phyloP scores from a whole-genome alignment of 495 filamentous ascomycete species.

The Aspergillus affinis region DNA sequence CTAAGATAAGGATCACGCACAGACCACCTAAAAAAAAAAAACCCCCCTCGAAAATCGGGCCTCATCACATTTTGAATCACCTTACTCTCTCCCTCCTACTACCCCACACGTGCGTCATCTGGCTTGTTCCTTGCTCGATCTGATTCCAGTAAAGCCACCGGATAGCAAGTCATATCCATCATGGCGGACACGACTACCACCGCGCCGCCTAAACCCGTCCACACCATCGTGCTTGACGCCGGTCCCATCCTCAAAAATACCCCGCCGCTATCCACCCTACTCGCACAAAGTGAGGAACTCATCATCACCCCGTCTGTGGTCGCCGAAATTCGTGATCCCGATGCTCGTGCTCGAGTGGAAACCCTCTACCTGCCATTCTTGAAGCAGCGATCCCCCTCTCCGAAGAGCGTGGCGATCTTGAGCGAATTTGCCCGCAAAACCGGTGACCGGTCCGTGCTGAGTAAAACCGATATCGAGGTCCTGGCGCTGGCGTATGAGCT shows the following conservation, averaged over 20 bases:
- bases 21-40: conserved; percentile 25
- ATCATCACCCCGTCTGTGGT: conserved; percentile 87
- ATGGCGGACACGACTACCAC: conserved; percentile 41
- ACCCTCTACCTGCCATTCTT: conserved; percentile 82
- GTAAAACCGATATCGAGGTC: conserved; percentile 82
- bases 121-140: neutral
- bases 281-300: conserved; percentile 71
- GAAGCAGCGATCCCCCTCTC: conserved; percentile 67
- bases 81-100: neutral
- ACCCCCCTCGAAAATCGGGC: neutral
- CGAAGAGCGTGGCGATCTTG: conserved; percentile 75
- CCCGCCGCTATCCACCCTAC: conserved; percentile 72
- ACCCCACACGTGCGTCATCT: neutral
- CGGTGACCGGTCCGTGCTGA: conserved; percentile 84
- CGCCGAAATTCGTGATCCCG: conserved; percentile 83
- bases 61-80: conserved; percentile 10
- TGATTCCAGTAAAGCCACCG: neutral
- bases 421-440: conserved; percentile 85
- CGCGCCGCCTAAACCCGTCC: conserved; percentile 61
- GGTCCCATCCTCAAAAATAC: conserved; percentile 90
- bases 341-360: conserved; percentile 74
- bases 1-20: conserved; percentile 24
- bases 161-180: conserved; percentile 8
- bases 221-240: conserved; percentile 86
- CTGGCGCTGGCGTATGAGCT: conserved; percentile 90